Evolutionary conservation across 2,329 filamentous ascomycete species (phyloP).

Genomic region (Meredithiella fracta): DNA sequence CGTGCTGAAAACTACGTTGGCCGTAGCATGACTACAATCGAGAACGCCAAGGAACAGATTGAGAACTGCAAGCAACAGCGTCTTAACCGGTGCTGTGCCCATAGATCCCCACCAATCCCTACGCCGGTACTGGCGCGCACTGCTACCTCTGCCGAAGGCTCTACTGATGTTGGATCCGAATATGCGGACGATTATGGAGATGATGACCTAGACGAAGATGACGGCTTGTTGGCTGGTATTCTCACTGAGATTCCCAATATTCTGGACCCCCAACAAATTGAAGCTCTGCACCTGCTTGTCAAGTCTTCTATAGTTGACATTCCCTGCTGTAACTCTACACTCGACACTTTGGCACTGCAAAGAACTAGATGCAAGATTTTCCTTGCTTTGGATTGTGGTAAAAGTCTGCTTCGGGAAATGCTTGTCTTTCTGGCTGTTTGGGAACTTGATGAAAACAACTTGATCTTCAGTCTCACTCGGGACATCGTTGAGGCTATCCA

Average conservation of each 20-base stretch:
- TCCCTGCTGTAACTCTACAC: constrained; percentile 29
- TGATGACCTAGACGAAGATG: constrained; percentile 51
- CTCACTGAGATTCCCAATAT: constrained; percentile 91
- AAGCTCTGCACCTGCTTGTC: constrained; percentile 91
- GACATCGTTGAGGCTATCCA: constrained; percentile 91
- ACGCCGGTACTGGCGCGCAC: not conserved
- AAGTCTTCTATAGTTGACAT: constrained; percentile 85
- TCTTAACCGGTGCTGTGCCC: constrained; percentile 10
- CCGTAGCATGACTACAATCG: constrained; percentile 37
- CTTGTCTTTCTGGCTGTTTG: constrained; percentile 94
- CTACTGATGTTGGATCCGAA: constrained; percentile 12
- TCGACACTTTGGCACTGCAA: constrained; percentile 53
- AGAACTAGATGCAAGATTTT: constrained; percentile 81
- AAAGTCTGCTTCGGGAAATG: constrained; percentile 76
- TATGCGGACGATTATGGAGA: constrained; percentile 30
- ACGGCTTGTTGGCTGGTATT: constrained; percentile 65
- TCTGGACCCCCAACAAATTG: constrained; percentile 83
- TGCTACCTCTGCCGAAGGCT: constrained; percentile 6
- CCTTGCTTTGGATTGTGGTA: constrained; percentile 74
- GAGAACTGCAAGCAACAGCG: constrained; percentile 35
- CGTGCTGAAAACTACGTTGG: constrained; percentile 4
- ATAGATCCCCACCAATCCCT: constrained; percentile 5
- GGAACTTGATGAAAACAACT: constrained; percentile 83
- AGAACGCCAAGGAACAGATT: constrained; percentile 42
- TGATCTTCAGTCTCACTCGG: constrained; percentile 92